Base-by-base conservation (phyloP, 108 stramenopile species). In the Nitzschia sp. region DNA sequence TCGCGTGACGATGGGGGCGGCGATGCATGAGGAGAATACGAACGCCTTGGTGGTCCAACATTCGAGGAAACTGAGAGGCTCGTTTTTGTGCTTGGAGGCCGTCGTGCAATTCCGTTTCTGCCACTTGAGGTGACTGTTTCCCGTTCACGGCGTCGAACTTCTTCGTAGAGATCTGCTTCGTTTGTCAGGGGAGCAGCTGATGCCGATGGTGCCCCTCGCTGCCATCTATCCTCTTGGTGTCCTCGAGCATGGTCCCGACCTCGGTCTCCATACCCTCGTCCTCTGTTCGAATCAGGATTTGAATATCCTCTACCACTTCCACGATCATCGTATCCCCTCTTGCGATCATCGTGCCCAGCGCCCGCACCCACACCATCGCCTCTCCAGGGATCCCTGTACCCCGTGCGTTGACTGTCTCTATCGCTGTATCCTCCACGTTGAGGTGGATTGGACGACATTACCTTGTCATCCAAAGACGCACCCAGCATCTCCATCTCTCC, bases 401-500 rank as follows among this genome's bases (percentile, higher is more conserved):
- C 47, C 44, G 59, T 32, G 19, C 52, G 6, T 1, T 60, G 56
- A 35, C 41, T 11, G 52, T 65, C 58, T 29, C 69, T 22, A 50
- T 61, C 52, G 48, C 34, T n/a, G 29, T 32, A 27, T 53, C 70
- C 11, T 28, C 67, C 2, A 22, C 48, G 48, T 21, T 4, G 17
- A 4, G 48, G 4, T 4, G 55, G 55, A 52, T 23, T 19, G 6
- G 21, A 15, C n/a, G n/a, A n/a, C n/a, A n/a, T n/a, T 8, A 21
- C 38, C 29, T 48, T 46, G 30, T 35, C n/a, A 0, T 27, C 25
- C 45, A 44, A 22, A 21, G 47, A 21, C 44, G 50, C 69, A 17
- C 79, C 82, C 21, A 66, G 75, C 65, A 88, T 60, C 77, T 92
- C 91, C 65, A 98, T 79, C 67, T 96, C 96, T 17, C 98, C 98